Evolutionary conservation across 78 protist species (phyloP).

Genomic region (Dictyostelium capitatum): DNA sequence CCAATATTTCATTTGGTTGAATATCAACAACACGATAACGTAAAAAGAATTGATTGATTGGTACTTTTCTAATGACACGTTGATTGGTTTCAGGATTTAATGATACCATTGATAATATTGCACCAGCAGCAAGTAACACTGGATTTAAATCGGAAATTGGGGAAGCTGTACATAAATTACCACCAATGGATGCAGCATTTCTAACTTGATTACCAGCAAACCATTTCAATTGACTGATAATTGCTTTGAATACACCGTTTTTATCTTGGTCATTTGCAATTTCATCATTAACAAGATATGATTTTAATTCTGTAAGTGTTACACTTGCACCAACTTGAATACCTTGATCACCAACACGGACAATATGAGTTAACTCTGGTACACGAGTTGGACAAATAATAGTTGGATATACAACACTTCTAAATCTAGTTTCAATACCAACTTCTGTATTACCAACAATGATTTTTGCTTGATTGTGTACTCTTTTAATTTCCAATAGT

Average conservation of each 20-base stretch:
- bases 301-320: constrained; percentile 63
- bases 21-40: constrained; percentile 86
- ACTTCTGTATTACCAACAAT: constrained; percentile 93
- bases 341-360: constrained; percentile 26
- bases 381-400: constrained; percentile 69
- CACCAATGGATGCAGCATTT: constrained; percentile 93
- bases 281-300: neutral
- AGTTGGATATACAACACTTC: constrained; percentile 51
- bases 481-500: constrained; percentile 30
- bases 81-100: neutral
- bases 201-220: constrained; percentile 94
- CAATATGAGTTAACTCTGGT: constrained; percentile 57
- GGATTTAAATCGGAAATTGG: constrained; percentile 96
- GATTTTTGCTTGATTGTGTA: constrained; percentile 74
- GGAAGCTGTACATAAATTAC: constrained; percentile 92
- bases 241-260: constrained; percentile 30
- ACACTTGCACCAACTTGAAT: constrained; percentile 78
- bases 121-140: constrained; percentile 82
- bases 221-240: constrained; percentile 86
- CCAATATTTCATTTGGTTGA: constrained; percentile 82
- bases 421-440: constrained; percentile 87
- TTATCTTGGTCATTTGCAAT: neutral
- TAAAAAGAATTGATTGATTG: constrained; percentile 46
- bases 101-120: constrained; percentile 36
- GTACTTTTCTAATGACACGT: neutral